Base-by-base conservation (phyloP, 2,329 filamentous ascomycete genomes). In the Chaetomiaceae sp. region DNA sequence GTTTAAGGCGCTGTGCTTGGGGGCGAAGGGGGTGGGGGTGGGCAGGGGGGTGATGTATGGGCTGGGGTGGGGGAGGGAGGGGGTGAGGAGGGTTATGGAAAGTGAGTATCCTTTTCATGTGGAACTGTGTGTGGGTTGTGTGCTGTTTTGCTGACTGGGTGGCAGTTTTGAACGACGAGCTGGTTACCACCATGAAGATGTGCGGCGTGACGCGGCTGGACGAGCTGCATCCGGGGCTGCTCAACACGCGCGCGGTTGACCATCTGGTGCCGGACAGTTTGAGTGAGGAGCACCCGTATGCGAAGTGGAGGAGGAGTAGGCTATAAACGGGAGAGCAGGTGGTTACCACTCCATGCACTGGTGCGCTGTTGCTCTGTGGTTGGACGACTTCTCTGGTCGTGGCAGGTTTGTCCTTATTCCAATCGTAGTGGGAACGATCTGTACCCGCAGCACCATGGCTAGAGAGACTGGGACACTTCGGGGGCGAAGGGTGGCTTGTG, bases 151-250 rank as follows among this genome's bases (percentile, higher is more conserved):
- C 26, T 40, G 32, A 26, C 30, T 30, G 27, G 12, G 18, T 12
- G 26, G n/a, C 8, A 74, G 71, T 75, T 15, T 52, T 79, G 14
- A 68, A 68, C 42, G 81, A 84, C 49, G 81, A 86, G 59, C 61
- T 85, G 4, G 74, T 81, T 54, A 82, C 76, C 2, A 79, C 79
- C 2, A 85, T 85, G 81, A 73, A 75, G 20, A 71, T 84, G 60
- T 75, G 81, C 47, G 82, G 82, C 2, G 70, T 84, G 27, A 83
- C 78, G 1, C 72, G 76, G 50, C 63, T 85, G 9, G 70, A 75
- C 43, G 71, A 83, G 58, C 70, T 80, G 5, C 74, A 81, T 52
- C 78, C 80, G 1, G 79, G 80, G 0, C 66, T 83, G 59, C 62
- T 84, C 19, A 81, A 83, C 47, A 74, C 73, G 0, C 59, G 67